Evolutionary conservation across 257 asterid genomes (phyloP).

Genomic region (Plantago major): DNA sequence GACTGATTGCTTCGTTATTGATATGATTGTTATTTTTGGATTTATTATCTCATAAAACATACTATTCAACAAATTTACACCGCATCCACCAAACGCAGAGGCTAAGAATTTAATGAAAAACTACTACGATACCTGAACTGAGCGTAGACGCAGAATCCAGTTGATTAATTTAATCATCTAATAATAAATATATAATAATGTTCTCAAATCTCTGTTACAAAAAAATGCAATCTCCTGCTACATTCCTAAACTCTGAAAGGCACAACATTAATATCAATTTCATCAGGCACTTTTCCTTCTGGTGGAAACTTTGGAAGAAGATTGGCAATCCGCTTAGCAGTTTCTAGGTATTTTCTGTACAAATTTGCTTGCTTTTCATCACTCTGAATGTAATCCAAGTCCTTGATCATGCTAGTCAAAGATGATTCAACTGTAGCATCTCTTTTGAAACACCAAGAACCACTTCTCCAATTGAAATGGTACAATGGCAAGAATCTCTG

Average conservation of each 20-base stretch:
- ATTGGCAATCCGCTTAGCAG: conserved; percentile 41
- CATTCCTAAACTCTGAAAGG: conserved; percentile 31
- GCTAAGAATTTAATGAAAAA: too few species aligned
- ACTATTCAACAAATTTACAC: too few species aligned
- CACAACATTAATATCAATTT: conserved; percentile 35
- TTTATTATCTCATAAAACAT: too few species aligned
- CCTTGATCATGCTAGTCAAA: conserved; percentile 19
- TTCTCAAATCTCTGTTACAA: too few species aligned
- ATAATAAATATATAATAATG: too few species aligned
- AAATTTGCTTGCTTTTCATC: neutral
- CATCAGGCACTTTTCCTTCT: conserved; percentile 38
- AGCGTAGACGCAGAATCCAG: too few species aligned
- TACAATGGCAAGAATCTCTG: conserved; percentile 52
- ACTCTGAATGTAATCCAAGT: conserved; percentile 3
- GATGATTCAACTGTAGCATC: conserved; percentile 13
- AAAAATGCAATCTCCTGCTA: too few species aligned
- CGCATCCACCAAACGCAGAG: too few species aligned
- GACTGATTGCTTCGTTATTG: too few species aligned
- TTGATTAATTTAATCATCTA: too few species aligned
- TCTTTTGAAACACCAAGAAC: conserved; percentile 56
- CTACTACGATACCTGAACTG: too few species aligned
- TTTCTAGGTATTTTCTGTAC: conserved; percentile 39
- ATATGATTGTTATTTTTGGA: too few species aligned
- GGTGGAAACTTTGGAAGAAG: conserved; percentile 48
- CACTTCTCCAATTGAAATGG: conserved; percentile 50